Evolutionary conservation across 352 stramenopile genomes (phyloP), one percentile per base, ranked within the genome.

Genomic region (Pythium coloratum): DNA sequence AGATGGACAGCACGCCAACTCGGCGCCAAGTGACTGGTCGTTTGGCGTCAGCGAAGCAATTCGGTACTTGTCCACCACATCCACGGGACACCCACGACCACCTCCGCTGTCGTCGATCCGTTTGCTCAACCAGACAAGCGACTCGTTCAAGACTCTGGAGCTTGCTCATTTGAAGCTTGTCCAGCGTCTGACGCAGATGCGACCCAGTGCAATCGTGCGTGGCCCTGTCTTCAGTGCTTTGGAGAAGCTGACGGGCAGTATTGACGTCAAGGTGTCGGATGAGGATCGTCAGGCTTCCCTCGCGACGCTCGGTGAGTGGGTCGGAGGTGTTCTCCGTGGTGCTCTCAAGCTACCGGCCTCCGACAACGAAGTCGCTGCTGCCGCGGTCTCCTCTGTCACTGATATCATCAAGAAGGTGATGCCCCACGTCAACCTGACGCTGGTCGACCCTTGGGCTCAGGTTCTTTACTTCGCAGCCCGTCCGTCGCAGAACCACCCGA

Each of bases 31-130:
- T 28, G 77, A 90, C 54, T 94, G 86, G 86, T 91, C 82, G 24
- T 86, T 92, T 59, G 86, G 86, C 26, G 83, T 94, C 28, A 83
- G 73, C 33, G 83, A 91, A 38, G 66, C 91, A 0, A 69, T 92
- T 40, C 71, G 72, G 5, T 82, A 83, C 59, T 59, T 91, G 30
- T 82, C 79, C 1, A 78, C 70, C 49, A 80, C 62, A 18, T 61
- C 70, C 0, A 70, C 75, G 18, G 71, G 76, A n/a, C 86, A 80
- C 60, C 83, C 83, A 7, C 82, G 84, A 58, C 49, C 81, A 14
- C 46, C 70, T 14, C 80, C 81, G 7, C 62, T 91, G 13, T 90
- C 83, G 1, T 78, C 75, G 5, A 76, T 89, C 14, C 81, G 81
- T 16, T 53, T 91, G 16, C 55, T 91, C 8, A 88, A 85, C 49